Percentiles rank a stretch among this genome's conserved stretches.
Conservation (phyloP, 257 asterid species). For the Nicotiana obtusifolia region DNA sequence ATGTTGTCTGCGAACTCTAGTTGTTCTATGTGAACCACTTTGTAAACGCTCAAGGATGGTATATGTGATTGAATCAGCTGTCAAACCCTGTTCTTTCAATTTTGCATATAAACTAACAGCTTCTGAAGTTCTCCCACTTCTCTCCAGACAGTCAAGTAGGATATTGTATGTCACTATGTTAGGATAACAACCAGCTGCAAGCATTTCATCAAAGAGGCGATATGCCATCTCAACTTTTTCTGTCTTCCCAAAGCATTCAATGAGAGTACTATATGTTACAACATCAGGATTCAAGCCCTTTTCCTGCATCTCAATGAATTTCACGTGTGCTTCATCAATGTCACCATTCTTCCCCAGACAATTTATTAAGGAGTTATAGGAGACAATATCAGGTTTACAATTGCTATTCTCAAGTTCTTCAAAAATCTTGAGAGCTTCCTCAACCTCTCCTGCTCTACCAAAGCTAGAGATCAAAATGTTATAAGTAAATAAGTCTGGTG, state of each 20-base stretch:
- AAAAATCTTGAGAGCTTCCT: constrained; percentile 63
- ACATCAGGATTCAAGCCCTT: constrained; percentile 89
- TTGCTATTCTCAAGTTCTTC: constrained; percentile 87
- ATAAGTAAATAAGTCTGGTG: constrained; percentile 79
- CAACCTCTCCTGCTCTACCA: constrained; percentile 76
- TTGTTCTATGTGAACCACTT: constrained; percentile 55
- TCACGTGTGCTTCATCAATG: too few species aligned
- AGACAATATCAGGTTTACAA: constrained; percentile 67
- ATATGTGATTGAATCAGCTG: constrained; percentile 81
- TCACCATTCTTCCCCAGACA: too few species aligned
- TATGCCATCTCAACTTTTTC: constrained; percentile 86
- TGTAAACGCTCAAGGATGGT: constrained; percentile 74
- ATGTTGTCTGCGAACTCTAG: constrained; percentile 54
- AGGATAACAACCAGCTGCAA: constrained; percentile 78
- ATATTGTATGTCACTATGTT: constrained; percentile 87
- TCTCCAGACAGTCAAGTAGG: constrained; percentile 84
- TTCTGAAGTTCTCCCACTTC: constrained; percentile 78
- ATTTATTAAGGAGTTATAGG: too few species aligned
- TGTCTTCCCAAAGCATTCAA: constrained; percentile 90
- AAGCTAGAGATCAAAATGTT: constrained; percentile 80
- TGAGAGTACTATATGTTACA: constrained; percentile 79
- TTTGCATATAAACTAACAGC: constrained; percentile 68
- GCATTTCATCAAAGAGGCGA: constrained; percentile 72
- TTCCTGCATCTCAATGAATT: too few species aligned
- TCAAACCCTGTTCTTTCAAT: constrained; percentile 73